Evolutionary conservation across 495 filamentous ascomycete species (phyloP).

Genomic region (Evernia prunastri): DNA sequence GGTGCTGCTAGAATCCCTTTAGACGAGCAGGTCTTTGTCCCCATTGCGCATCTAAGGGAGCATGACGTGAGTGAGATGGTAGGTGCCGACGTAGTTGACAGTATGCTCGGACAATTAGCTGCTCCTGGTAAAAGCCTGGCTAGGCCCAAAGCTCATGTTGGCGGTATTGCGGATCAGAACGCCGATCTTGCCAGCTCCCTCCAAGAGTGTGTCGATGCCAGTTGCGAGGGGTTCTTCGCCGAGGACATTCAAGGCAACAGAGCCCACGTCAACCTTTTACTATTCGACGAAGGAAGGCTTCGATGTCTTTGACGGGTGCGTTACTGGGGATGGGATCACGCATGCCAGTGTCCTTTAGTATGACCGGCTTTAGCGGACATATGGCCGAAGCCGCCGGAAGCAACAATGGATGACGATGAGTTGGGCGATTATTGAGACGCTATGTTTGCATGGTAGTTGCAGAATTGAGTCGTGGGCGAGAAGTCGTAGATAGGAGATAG

Average conservation of each 20-base stretch:
- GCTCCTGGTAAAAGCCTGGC: not conserved
- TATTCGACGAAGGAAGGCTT: not conserved
- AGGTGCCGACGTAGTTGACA: not conserved
- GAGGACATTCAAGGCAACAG: not conserved
- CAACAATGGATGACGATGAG: not conserved
- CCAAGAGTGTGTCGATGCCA: not conserved
- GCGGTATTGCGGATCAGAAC: not conserved
- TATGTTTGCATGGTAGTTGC: not conserved
- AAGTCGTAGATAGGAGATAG: not conserved
- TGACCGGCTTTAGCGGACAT: not conserved
- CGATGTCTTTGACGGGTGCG: not conserved
- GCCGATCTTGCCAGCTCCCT: not conserved
- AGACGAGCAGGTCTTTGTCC: too few species aligned
- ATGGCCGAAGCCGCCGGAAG: not conserved
- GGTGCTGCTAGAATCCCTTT: too few species aligned
- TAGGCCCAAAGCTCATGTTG: not conserved
- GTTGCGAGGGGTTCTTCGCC: not conserved
- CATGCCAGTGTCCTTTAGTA: not conserved
- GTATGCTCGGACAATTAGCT: not conserved
- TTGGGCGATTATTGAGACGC: not conserved
- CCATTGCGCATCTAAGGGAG: too few species aligned
- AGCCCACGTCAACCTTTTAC: not conserved
- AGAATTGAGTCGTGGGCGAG: not conserved
- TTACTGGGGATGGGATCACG: not conserved
- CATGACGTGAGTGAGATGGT: not conserved